Percentiles rank a stretch among this genome's conserved stretches.
Evolutionary conservation across 352 stramenopile genomes (phyloP).

Genomic region (Phytophthora sp.): DNA sequence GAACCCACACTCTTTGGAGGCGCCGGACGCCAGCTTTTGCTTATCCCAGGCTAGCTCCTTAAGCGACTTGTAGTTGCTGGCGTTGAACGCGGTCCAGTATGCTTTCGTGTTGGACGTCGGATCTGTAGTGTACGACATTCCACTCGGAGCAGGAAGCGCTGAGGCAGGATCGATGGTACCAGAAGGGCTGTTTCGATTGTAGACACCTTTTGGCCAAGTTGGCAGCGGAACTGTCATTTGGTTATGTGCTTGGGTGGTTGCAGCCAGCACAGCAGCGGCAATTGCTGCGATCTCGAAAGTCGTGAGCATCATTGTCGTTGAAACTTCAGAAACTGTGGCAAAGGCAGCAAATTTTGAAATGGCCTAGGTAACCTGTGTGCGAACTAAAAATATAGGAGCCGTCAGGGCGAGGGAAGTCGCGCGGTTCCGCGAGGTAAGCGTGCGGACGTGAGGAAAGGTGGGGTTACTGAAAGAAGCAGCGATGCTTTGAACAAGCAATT

Average conservation of each 20-base stretch:
- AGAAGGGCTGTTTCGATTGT: slow-evolving; percentile 48
- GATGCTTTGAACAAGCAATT: too few species aligned
- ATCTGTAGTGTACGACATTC: slow-evolving; percentile 51
- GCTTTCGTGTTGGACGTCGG: slow-evolving; percentile 32
- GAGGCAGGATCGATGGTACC: slow-evolving; percentile 43
- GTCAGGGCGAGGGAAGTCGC: too few species aligned
- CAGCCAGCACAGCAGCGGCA: slow-evolving; percentile 17
- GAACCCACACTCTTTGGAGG: slow-evolving; percentile 41
- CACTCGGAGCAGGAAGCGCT: slow-evolving; percentile 39
- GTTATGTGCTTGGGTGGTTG: slow-evolving; percentile 44
- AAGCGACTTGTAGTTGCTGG: slow-evolving; percentile 41
- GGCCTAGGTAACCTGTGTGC: slow-evolving; percentile 10
- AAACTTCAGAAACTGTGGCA: slow-evolving; percentile 1
- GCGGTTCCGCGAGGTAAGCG: too few species aligned
- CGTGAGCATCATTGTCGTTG: slow-evolving; percentile 33
- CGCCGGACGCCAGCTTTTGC: slow-evolving; percentile 22
- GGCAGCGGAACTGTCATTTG: slow-evolving; percentile 49
- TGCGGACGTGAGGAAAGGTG: too few species aligned
- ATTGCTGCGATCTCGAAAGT: slow-evolving; percentile 28
- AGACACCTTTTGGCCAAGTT: slow-evolving; percentile 41
- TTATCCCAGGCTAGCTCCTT: slow-evolving; percentile 33
- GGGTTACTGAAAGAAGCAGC: too few species aligned
- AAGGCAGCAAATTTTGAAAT: slow-evolving; percentile 34
- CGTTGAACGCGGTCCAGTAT: slow-evolving; percentile 45
- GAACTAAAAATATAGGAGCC: too few species aligned